Conservation (phyloP, 2,329 filamentous ascomycete species). For the Clarireedia homoeocarpa region DNA sequence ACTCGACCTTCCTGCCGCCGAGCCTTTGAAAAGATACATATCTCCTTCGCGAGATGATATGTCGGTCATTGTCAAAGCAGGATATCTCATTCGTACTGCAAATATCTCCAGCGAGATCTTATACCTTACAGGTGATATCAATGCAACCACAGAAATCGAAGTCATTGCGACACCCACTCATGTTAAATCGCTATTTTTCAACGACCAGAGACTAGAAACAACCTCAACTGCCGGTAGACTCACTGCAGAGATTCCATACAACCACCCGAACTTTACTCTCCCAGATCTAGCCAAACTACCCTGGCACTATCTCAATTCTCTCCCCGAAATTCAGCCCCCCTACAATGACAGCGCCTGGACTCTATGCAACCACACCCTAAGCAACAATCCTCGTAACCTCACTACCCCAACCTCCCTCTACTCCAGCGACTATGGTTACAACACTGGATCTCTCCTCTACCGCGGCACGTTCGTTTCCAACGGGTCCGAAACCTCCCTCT, state of each 20-base stretch:
- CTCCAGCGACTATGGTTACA: constrained; percentile 67
- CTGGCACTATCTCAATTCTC: constrained; percentile 64
- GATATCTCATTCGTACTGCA: constrained; percentile 56
- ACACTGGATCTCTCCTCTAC: constrained; percentile 61
- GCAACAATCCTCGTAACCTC: constrained; percentile 48
- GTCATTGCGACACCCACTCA: constrained; percentile 53
- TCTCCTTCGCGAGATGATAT: constrained; percentile 29
- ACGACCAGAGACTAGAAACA: constrained; percentile 38
- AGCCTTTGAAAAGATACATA: no score
- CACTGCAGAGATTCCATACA: constrained; percentile 42
- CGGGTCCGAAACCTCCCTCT: constrained; percentile 50
- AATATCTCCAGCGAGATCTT: constrained; percentile 47
- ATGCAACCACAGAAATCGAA: constrained; percentile 59
- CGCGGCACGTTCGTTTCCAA: constrained; percentile 57
- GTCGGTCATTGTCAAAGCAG: constrained; percentile 55
- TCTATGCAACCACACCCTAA: constrained; percentile 42
- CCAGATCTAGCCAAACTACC: constrained; percentile 49
- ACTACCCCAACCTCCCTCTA: constrained; percentile 54
- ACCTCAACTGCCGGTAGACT: constrained; percentile 42
- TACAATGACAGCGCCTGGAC: constrained; percentile 68
- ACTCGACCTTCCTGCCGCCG: constrained; percentile 36
- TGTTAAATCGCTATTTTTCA: constrained; percentile 53
- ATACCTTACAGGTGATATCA: constrained; percentile 62
- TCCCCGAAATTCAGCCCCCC: constrained; percentile 56
- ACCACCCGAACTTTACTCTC: constrained; percentile 41